Evolutionary conservation across 495 filamentous ascomycete species (phyloP).

Genomic region (Recurvomyces mirabilis): DNA sequence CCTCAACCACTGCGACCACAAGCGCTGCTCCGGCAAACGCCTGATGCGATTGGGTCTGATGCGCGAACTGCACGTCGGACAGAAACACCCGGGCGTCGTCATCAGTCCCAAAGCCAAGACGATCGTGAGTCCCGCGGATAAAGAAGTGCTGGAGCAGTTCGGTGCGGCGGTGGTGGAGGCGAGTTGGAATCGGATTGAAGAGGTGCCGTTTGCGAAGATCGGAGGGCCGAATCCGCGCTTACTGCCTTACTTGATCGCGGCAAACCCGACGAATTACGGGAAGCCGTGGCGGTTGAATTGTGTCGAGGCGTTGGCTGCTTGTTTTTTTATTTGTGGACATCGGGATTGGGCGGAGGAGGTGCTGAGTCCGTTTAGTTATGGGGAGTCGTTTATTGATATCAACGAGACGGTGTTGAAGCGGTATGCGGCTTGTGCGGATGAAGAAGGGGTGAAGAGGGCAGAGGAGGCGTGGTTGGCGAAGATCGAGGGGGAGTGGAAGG

Average conservation of each 20-base stretch:
- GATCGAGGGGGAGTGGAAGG: constrained; percentile 78
- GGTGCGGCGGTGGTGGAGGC: constrained; percentile 96
- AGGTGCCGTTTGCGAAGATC: constrained; percentile 83
- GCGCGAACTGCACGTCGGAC: constrained; percentile 83
- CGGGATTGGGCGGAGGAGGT: constrained; percentile 78
- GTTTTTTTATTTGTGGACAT: constrained; percentile 85
- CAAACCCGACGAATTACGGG: constrained; percentile 95
- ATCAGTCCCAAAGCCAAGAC: constrained; percentile 86
- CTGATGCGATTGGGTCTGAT: constrained; percentile 85
- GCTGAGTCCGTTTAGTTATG: constrained; percentile 76
- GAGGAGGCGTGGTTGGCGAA: constrained; percentile 80
- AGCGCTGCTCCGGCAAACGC: constrained; percentile 89
- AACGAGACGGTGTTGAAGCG: constrained; percentile 70
- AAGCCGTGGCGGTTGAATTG: constrained; percentile 91
- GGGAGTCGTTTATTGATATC: constrained; percentile 75
- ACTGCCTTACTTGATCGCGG: constrained; percentile 90
- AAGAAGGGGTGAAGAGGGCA: constrained; percentile 76
- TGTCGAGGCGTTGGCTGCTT: constrained; percentile 84
- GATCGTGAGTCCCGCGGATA: constrained; percentile 70
- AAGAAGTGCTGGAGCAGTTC: constrained; percentile 66
- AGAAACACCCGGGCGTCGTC: constrained; percentile 80
- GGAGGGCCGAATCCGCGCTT: constrained; percentile 49
- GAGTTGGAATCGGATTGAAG: constrained; percentile 84
- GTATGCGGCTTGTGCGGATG: constrained; percentile 72
- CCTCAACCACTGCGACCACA: constrained; percentile 91